Base-by-base conservation (phyloP, 371 early-diverging fungal genomes). In the Cokeromyces recurvatus region DNA sequence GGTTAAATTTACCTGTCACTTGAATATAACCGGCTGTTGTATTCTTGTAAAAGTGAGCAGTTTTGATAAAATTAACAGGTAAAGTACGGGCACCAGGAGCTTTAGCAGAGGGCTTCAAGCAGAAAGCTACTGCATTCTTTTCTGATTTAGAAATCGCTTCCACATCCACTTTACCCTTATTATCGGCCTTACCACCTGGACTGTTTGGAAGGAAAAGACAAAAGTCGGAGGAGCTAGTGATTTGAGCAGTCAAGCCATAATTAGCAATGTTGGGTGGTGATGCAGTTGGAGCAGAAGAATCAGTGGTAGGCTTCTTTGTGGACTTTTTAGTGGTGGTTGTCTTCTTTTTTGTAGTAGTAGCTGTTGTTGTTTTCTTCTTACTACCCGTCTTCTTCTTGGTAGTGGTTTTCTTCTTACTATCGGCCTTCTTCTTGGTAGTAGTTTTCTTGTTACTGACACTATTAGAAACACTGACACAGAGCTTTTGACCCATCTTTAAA, bases 81-180 rank as follows among this genome's bases (percentile, higher is more conserved):
- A 69, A 45, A 16, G 50, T 41, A 11, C 48, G 47, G 15, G 73
- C 69, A 20, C 57, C 54, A 14, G 67, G 58, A 7, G 69, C 59
- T n/a, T 55, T 54, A 7, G 25, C 40, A 11, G 5, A 12, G 14
- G 54, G 34, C 37, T 64, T 57, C 29, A 61, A 57, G 38, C 74
- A 73, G 53, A 69, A 73, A 2, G 70, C 56, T 21, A 56, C 48
- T n/a, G 74, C 74, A n/a, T 17, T 24, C 31, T 64, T 55, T 38
- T 66, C 55, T 5, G 55, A 51, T 1, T 49, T 38, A 12, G 65
- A 38, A 32, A 57, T 48, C 14, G 64, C 64, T 1, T 63, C 57
- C 3, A 20, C 25, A 46, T 64, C 64, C 19, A 50, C 37, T 27
- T 53, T 46, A n/a, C 51, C 53, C 19, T 40, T 40, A 24, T 64